Percentiles rank a stretch among this genome's conserved stretches.
phyloP scores from a whole-genome alignment of 2,329 filamentous ascomycete genomes.

The Onygena corvina region DNA sequence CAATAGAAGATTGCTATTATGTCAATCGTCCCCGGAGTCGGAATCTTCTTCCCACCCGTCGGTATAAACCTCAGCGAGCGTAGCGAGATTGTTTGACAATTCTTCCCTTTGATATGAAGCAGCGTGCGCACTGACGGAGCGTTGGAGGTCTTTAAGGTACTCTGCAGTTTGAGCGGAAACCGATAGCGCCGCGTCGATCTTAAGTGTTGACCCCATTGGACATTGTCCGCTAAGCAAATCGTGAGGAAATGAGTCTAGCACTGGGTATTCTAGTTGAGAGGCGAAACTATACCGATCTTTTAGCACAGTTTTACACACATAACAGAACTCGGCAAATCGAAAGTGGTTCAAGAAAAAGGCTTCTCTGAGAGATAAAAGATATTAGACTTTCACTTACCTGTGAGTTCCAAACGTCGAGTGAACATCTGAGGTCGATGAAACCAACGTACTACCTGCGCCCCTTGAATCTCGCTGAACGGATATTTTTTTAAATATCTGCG shows the following conservation, averaged over 20 bases:
- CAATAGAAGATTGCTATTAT: conserved; percentile 7
- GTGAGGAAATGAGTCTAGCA: conserved; percentile 73
- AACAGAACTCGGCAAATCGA: not conserved
- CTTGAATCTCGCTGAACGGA: conserved; percentile 21
- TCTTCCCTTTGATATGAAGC: conserved; percentile 68
- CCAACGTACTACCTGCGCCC: not conserved
- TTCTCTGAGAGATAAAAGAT: too few species aligned
- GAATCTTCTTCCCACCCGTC: conserved; percentile 70
- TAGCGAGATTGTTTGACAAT: conserved; percentile 67
- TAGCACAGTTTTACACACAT: not conserved
- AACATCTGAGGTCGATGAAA: not conserved
- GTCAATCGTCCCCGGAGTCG: conserved; percentile 34
- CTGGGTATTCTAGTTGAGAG: conserved; percentile 52
- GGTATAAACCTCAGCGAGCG: conserved; percentile 76
- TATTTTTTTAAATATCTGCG: conserved; percentile 28
- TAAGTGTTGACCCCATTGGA: conserved; percentile 35
- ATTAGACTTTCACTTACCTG: conserved; percentile 1
- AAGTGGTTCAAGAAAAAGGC: too few species aligned
- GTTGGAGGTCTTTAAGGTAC: conserved; percentile 54
- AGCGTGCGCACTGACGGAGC: conserved; percentile 50
- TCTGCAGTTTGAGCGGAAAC: conserved; percentile 63
- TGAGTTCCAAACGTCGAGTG: not conserved
- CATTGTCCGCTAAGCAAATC: conserved; percentile 47
- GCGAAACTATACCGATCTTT: conserved; percentile 22
- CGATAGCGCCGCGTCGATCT: conserved; percentile 47